Evolutionary conservation across 148 eudicot genomes (phyloP).

Genomic region (Rhododendron molle): DNA sequence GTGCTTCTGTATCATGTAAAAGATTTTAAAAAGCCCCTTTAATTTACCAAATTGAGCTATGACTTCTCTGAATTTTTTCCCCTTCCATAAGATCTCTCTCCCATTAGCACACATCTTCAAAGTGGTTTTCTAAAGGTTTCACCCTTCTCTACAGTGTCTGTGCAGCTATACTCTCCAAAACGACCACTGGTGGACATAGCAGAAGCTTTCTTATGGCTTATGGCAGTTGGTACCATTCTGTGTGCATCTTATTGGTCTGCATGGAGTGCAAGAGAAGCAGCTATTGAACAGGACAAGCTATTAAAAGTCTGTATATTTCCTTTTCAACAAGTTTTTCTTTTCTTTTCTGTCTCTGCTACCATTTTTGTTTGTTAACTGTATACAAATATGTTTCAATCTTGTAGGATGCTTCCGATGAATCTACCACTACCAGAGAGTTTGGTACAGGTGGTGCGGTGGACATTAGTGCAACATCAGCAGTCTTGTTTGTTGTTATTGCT

Average conservation of each 20-base stretch:
- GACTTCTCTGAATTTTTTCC: background rate
- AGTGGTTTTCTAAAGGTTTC: constrained; percentile 13
- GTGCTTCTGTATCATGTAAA: background rate
- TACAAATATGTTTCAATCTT: constrained; percentile 9
- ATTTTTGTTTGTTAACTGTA: background rate
- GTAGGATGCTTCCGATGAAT: constrained; percentile 67
- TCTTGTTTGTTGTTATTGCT: constrained; percentile 67
- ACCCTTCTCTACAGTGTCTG: constrained; percentile 44
- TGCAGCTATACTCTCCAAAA: constrained; percentile 75
- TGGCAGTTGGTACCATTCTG: constrained; percentile 78
- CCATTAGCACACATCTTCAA: background rate
- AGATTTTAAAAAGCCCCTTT: background rate
- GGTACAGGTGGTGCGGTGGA: constrained; percentile 48
- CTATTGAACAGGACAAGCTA: constrained; percentile 66
- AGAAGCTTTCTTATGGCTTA: constrained; percentile 78
- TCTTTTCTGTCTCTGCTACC: background rate
- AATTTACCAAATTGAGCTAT: background rate
- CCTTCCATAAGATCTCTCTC: background rate
- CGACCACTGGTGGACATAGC: constrained; percentile 75
- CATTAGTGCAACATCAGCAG: constrained; percentile 63
- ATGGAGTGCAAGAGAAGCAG: constrained; percentile 80
- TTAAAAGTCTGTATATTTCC: constrained; percentile 35
- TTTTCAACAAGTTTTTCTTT: background rate
- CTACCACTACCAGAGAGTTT: constrained; percentile 20
- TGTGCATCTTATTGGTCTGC: constrained; percentile 96